Conservation (phyloP, 2,329 filamentous ascomycete genomes). For the Ascochyta rabiei region DNA sequence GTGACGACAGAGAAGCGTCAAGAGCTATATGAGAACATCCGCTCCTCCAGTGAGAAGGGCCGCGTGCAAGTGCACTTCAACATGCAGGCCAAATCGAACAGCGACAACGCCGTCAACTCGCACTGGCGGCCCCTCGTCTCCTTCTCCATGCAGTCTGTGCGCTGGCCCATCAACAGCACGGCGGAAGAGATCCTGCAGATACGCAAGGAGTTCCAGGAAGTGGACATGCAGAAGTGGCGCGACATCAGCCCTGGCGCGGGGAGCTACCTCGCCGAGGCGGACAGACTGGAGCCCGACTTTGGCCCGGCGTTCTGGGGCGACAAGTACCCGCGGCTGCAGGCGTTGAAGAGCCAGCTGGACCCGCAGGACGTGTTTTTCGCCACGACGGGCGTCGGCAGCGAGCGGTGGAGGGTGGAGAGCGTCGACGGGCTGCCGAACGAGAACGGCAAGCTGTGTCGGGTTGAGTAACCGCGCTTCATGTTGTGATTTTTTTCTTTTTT, state of each 20-base stretch:
- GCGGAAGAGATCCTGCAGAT: slow-evolving; percentile 22
- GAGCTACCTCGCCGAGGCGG: slow-evolving; percentile 38
- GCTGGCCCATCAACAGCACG: slow-evolving; percentile 23
- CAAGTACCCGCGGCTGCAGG: slow-evolving; percentile 34
- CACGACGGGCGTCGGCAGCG: slow-evolving; percentile 41
- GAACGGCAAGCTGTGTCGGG: slow-evolving; percentile 45
- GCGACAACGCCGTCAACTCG: slow-evolving; percentile 35
- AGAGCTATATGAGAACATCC: slow-evolving; percentile 34
- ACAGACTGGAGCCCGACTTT: slow-evolving; percentile 34
- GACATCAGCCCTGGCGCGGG: slow-evolving; percentile 33
- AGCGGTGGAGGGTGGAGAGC: slow-evolving; percentile 44
- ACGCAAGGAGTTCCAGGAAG: slow-evolving; percentile 20
- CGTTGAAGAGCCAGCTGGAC: slow-evolving; percentile 37
- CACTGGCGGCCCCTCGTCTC: slow-evolving; percentile 31
- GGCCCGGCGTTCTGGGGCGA: slow-evolving; percentile 37
- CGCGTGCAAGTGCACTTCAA: slow-evolving; percentile 46
- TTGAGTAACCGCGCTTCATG: slow-evolving; percentile 9
- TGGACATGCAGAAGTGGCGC: slow-evolving; percentile 26
- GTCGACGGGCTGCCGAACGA: slow-evolving; percentile 44
- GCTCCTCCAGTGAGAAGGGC: slow-evolving; percentile 43
- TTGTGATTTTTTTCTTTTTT: neutral
- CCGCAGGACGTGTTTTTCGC: slow-evolving; percentile 46
- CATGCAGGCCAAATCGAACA: slow-evolving; percentile 35
- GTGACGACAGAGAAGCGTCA: slow-evolving; percentile 41
- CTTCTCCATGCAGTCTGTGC: slow-evolving; percentile 31